Conservation (phyloP, 148 eudicot species). For the Silene uniflora region DNA sequence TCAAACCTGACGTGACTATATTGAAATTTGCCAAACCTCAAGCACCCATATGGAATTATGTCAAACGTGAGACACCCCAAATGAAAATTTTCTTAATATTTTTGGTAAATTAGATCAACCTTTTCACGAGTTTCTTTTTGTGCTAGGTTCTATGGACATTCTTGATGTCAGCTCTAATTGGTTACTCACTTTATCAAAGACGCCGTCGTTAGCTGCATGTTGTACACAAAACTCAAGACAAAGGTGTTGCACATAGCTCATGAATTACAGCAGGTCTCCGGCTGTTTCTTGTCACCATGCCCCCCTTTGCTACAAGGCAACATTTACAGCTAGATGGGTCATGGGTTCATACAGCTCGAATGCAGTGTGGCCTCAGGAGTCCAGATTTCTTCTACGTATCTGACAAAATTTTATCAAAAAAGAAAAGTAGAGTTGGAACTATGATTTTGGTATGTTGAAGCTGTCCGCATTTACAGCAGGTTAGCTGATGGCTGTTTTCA, state of each 20-base stretch:
- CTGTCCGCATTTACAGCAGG: not conserved
- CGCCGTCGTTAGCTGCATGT: slow-evolving; percentile 36
- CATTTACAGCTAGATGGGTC: not conserved
- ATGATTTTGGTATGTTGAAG: not conserved
- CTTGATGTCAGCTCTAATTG: slow-evolving; percentile 88
- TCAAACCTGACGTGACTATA: no score
- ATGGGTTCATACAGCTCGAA: not conserved
- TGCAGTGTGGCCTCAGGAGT: slow-evolving; percentile 7
- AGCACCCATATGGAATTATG: no score
- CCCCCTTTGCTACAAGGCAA: not conserved
- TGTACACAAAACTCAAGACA: not conserved
- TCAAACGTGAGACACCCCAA: no score
- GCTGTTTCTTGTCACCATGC: not conserved
- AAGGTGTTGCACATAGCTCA: not conserved
- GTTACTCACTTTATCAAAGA: slow-evolving; percentile 93
- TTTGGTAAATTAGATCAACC: not conserved
- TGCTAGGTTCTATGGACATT: slow-evolving; percentile 93
- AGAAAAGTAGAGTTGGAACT: not conserved
- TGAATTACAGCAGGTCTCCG: not conserved
- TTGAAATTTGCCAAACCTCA: no score
- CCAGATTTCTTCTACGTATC: slow-evolving; percentile 1
- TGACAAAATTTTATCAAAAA: not conserved
- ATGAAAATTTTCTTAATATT: no score
- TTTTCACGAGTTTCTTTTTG: not conserved
- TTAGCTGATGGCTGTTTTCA: not conserved